Evolutionary conservation across 164 flowering plant genomes (phyloP).

Genomic region (Aristolochia contorta): DNA sequence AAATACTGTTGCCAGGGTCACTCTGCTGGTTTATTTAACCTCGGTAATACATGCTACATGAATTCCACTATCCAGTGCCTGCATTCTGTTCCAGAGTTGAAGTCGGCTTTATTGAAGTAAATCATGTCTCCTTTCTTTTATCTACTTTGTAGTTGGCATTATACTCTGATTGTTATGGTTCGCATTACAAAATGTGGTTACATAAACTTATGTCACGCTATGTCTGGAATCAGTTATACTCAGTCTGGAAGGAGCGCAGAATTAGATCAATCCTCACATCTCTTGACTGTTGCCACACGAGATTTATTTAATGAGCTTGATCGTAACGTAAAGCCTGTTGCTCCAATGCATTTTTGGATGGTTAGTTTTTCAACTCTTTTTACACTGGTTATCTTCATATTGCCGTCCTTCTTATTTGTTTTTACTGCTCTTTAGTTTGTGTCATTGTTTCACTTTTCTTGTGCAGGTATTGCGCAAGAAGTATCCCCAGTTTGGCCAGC

Average conservation of each 20-base stretch:
- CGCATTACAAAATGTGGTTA: neutral
- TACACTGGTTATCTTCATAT: neutral
- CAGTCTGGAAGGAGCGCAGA: constrained; percentile 57
- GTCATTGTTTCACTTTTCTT: constrained; percentile 26
- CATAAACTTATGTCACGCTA: neutral
- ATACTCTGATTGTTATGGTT: neutral
- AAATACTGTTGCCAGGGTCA: constrained; percentile 53
- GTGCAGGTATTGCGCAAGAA: constrained; percentile 75
- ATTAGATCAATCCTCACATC: constrained; percentile 82
- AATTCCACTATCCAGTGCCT: constrained; percentile 91
- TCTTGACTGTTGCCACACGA: constrained; percentile 75
- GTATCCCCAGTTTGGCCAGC: constrained; percentile 93
- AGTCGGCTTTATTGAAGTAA: constrained; percentile 72
- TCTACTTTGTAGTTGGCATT: neutral
- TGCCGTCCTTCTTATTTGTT: neutral
- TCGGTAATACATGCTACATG: constrained; percentile 99
- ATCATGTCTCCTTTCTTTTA: constrained; percentile 10
- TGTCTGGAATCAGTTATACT: constrained; percentile 41
- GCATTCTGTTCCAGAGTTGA: constrained; percentile 96
- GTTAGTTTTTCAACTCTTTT: constrained; percentile 27
- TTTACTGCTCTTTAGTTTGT: constrained; percentile 1
- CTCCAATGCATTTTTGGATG: constrained; percentile 98
- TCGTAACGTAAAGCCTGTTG: constrained; percentile 76
- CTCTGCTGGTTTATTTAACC: constrained; percentile 76
- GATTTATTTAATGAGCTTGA: constrained; percentile 86